Evolutionary conservation across 495 filamentous ascomycete genomes (phyloP), one percentile per base, ranked within the genome.

Genomic region (Daldinia loculata): DNA sequence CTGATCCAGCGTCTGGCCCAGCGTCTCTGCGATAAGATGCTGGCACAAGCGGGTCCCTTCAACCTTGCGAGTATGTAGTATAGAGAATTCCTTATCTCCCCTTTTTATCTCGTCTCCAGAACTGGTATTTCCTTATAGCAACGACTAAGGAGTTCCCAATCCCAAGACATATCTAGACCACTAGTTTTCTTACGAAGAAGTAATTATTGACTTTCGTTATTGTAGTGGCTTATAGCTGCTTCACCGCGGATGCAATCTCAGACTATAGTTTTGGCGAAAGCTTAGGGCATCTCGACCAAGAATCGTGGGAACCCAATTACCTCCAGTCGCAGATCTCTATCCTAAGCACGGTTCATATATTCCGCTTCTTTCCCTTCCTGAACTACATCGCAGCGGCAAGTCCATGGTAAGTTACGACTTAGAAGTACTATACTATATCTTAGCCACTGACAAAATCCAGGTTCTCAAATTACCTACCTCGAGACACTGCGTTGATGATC

Each of bases 201-300:
- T 24, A 11, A 48, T 12, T 48, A 14, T 24, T 48, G 9, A 48
- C 19, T 48, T 24, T 12, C 17, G 17, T 24, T 45, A 17, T 11
- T 14, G 19, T 48, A 48, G 43, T 12, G 8, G 62, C 66, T 11
- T 76, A 69, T 64, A 76, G 64, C 41, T 71, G 63, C 17, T 74
- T 71, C 29, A 76, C 73, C 2, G 50, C 70, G 11, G 75, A 77
- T 43, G 64, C 61, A 8, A 71, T 77, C 50, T 64, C 69, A 8
- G 63, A 56, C 38, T 75, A 75, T 43, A 66, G 69, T 48, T 76
- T 75, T 51, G 75, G 75, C 22, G 63, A 70, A 32, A 56, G 72
- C 50, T 63, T 62, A 34, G 72, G 61, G 2, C 66, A 75, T 53
- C 61, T 74, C 39, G 45, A 48, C 6, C 72, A 62, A 39, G 58